phyloP scores from a whole-genome alignment of 306 rosid species.

The Vigna mungo region DNA sequence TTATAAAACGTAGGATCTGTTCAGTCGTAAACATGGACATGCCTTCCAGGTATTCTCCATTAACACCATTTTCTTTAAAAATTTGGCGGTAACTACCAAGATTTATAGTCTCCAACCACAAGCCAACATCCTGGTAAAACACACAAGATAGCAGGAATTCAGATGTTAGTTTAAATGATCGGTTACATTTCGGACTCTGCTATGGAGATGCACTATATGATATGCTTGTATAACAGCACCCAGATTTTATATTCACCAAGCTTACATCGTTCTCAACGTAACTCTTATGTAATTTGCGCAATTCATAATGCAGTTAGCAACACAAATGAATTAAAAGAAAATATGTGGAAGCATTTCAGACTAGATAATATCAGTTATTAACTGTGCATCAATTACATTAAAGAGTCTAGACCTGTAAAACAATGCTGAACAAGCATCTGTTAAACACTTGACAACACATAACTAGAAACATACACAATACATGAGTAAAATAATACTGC shows the following conservation, averaged over 20 bases:
- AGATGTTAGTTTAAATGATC: slow-evolving; percentile 22
- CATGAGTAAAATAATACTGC: slow-evolving; percentile 26
- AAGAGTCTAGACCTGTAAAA: slow-evolving; percentile 23
- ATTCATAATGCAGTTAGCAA: slow-evolving; percentile 18
- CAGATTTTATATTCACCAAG: slow-evolving; percentile 2
- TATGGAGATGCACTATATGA: slow-evolving; percentile 18
- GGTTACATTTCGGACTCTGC: not conserved
- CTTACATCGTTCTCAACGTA: slow-evolving; percentile 27
- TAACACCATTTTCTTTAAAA: slow-evolving; percentile 93
- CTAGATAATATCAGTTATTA: not conserved
- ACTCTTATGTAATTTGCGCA: not conserved
- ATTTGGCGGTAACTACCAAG: slow-evolving; percentile 90
- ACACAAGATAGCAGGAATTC: slow-evolving; percentile 19
- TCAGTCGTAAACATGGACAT: slow-evolving; percentile 99
- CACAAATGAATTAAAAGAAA: slow-evolving; percentile 6
- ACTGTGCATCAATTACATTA: not conserved
- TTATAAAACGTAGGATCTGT: slow-evolving; percentile 95
- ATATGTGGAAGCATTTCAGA: not conserved
- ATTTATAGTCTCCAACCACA: slow-evolving; percentile 97
- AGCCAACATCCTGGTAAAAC: slow-evolving; percentile 87
- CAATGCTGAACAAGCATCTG: not conserved
- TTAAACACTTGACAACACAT: not conserved
- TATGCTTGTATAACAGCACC: not conserved
- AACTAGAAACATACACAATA: not conserved
- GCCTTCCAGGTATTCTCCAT: slow-evolving; percentile 98